Base-by-base conservation (phyloP, 192 early-diverging fungal species). In the Coemansia sp. region DNA sequence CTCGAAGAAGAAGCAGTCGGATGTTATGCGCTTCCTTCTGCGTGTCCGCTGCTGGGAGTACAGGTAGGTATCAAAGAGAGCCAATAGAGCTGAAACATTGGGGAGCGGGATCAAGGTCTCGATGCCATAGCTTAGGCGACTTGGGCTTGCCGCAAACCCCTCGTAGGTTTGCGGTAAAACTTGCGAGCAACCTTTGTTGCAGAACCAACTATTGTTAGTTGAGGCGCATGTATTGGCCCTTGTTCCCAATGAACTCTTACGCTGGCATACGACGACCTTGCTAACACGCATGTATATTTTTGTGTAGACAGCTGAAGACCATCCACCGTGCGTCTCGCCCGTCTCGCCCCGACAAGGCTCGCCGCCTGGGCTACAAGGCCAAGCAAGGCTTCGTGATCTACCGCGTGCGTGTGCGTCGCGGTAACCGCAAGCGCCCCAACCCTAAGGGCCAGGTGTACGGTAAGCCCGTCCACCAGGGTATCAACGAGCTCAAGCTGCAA, bases 361-460 rank as follows among this genome's bases (percentile, higher is more conserved):
- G 97, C 84, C 94, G 97, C 83, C 86, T 99, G 51, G 97, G 97
- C 65, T 99, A 99, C 93, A 98, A 98, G 85, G 97, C 97, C 86
- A 99, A 99, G 90, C 97, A 98, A 86, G 97, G 97, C 76, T 99
- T 90, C 82, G 94, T 99, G 66, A 89, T 99, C 86, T 99, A 99
- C 92, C 92, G 95, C 75, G 88, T 99, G 76, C 94, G 97, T 81
- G 93, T 99, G 62, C 94, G 97, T 79, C 94, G 97, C 85, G 97
- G 97, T 87, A 88, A 90, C 84, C 94, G 97, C 84, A 99, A 99
- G 88, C 84, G 96, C 80, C 92, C 90, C 61, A 93, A 91, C 73
- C 90, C 88, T 85, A 98, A 98, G 93, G 97, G 97, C 86, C 89
- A 90, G 69, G 94, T 94, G 68, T 99, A 91, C 86, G 97, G 97